phyloP scores from a whole-genome alignment of 306 rosid species.

The Boehmeria nivea region DNA sequence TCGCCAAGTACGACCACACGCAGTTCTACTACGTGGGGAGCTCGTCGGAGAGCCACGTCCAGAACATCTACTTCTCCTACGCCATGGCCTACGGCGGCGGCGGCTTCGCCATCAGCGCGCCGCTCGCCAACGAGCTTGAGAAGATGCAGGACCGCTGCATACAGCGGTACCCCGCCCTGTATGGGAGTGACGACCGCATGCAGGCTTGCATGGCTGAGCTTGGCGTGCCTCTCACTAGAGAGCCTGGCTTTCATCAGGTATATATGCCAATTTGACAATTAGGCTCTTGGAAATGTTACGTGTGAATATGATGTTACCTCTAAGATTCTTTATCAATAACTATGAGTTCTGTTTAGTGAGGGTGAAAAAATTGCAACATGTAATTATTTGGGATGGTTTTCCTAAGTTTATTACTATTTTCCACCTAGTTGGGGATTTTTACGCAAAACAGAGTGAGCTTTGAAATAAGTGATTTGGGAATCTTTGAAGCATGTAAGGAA shows the following conservation, averaged over 20 bases:
- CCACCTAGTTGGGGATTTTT: no score
- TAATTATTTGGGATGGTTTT: no score
- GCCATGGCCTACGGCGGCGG: conserved; percentile 93
- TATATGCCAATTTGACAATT: no score
- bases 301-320: no score
- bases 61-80: conserved; percentile 78
- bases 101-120: conserved; percentile 90
- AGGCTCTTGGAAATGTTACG: no score
- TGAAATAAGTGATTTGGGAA: no score
- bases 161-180: conserved; percentile 70
- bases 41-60: conserved; percentile 84
- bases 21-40: conserved; percentile 78
- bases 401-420: no score
- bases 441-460: no score
- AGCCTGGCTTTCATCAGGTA: conserved; percentile 94
- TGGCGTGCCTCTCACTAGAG: conserved; percentile 86
- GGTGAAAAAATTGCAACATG: no score
- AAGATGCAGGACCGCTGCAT: conserved; percentile 87
- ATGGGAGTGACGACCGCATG: conserved; percentile 90
- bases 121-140: conserved; percentile 65
- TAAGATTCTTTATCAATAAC: no score
- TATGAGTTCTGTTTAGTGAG: no score
- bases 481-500: no score
- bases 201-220: conserved; percentile 96
- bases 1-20: conserved; percentile 65